Evolutionary conservation across 495 filamentous ascomycete species (phyloP).

Genomic region (Jackrogersella minutella): DNA sequence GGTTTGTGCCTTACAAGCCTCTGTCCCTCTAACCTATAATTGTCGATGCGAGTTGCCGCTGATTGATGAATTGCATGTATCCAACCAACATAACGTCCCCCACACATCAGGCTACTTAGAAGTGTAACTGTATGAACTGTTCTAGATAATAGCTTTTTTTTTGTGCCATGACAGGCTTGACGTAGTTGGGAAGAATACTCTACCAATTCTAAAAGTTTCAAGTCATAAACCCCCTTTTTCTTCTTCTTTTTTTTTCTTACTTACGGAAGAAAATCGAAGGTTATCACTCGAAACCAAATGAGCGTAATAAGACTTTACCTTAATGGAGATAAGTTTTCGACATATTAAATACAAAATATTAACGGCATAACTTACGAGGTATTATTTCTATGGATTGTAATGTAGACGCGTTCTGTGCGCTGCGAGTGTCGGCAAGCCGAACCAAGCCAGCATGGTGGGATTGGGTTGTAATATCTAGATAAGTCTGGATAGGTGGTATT

Average conservation of each 20-base stretch:
- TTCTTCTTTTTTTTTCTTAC: too few relatives aligned
- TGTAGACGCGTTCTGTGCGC: not conserved
- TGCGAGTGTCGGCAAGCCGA: conserved; percentile 3
- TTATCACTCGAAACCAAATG: not conserved
- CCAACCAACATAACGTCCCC: conserved; percentile 24
- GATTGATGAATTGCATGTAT: conserved; percentile 36
- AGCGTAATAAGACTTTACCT: too few relatives aligned
- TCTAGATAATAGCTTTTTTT: conserved; percentile 18
- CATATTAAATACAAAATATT: not conserved
- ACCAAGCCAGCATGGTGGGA: conserved; percentile 7
- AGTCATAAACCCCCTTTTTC: too few relatives aligned
- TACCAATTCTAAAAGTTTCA: too few relatives aligned
- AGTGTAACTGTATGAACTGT: conserved; percentile 34
- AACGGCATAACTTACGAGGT: not conserved
- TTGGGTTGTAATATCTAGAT: conserved; percentile 3
- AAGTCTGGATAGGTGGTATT: too few relatives aligned
- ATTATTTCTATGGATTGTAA: not conserved
- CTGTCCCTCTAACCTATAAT: conserved; percentile 19
- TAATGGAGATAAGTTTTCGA: not conserved
- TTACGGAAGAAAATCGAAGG: not conserved
- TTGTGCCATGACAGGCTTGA: too few relatives aligned
- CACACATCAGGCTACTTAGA: conserved; percentile 24
- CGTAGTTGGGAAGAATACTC: too few relatives aligned
- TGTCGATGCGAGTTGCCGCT: conserved; percentile 36
- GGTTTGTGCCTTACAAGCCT: conserved; percentile 9